Base-by-base conservation (phyloP, 805 yeast genomes). In the Ogataea nonfermentans region DNA sequence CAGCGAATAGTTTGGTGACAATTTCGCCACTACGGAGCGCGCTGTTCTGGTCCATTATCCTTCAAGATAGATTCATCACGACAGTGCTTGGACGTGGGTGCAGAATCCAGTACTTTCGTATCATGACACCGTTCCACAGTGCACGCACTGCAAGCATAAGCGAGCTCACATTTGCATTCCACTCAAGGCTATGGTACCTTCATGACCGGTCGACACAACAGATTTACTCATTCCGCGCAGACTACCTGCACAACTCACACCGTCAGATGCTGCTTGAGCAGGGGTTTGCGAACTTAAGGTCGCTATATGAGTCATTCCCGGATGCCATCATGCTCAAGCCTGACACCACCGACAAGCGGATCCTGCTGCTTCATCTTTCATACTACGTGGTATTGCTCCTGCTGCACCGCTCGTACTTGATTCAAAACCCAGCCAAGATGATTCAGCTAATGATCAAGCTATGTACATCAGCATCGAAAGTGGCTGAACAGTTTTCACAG, bases 11-110 rank as follows among this genome's bases (percentile, higher is more conserved):
- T 25, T 11, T 51, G n/a, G 33, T 37, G n/a, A 32, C 47, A 2
- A 32, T 41, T 23, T 42, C 57, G 6, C 55, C 57, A 6, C 29
- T 43, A 10, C 39, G 41, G n/a, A 41, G 43, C 13, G 54, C 61
- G 2, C 36, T 53, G n/a, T 55, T 56, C 36, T 62, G 67, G 67
- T 56, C 64, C 3, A 51, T 62, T 4, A 41, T 61, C 4, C 24
- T 60, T 20, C 66, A 62, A 37, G 67, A 62, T 39, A 44, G 67
- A 25, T 46, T 61, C 15, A 55, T 62, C 5, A 59, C 67, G 1
- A 55, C 62, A 32, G 65, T 56, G 1, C 41, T 62, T 16, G 67
- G 67, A 1, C 47, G 67, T 27, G 66, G 65, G 14, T 57, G 62
- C 17, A 49, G 66, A 12, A 53, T 62, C 9, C 67, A 58, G 35